phyloP scores from a whole-genome alignment of 78 protist species.

The Cavenderia fasciculata region DNA sequence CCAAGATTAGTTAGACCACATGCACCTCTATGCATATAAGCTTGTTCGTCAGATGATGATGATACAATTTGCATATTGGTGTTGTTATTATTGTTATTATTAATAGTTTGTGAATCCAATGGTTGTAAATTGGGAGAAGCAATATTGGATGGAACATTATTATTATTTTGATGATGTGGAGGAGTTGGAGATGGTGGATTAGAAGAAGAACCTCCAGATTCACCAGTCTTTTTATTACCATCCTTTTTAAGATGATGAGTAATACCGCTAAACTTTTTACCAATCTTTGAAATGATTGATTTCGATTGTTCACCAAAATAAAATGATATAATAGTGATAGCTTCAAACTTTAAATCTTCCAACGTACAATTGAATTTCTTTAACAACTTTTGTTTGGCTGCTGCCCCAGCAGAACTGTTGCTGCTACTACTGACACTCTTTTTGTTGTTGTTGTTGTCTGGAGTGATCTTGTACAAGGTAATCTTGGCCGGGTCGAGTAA shows the following conservation, averaged over 20 bases:
- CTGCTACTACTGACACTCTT: too few species aligned
- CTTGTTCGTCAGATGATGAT: constrained; percentile 1
- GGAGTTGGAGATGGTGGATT: too few species aligned
- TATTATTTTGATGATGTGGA: not conserved
- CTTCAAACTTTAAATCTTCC: constrained; percentile 62
- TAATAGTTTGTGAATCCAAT: not conserved
- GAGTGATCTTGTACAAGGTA: not conserved
- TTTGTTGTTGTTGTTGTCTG: not conserved
- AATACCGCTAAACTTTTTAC: too few species aligned
- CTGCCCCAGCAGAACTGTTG: too few species aligned
- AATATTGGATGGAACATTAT: not conserved
- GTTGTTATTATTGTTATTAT: not conserved
- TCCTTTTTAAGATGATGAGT: too few species aligned
- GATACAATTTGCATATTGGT: not conserved
- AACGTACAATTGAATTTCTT: constrained; percentile 10
- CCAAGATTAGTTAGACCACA: constrained; percentile 81
- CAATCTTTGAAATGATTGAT: too few species aligned
- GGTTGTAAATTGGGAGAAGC: not conserved
- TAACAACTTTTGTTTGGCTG: constrained; percentile 2
- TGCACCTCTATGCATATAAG: not conserved
- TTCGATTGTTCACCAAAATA: not conserved
- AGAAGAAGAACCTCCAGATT: too few species aligned
- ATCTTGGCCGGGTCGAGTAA: constrained; percentile 13
- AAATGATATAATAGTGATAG: not conserved
- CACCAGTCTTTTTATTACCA: too few species aligned